phyloP scores from a whole-genome alignment of 2,329 filamentous ascomycete species.

The Fusarium pseudocircinatum region DNA sequence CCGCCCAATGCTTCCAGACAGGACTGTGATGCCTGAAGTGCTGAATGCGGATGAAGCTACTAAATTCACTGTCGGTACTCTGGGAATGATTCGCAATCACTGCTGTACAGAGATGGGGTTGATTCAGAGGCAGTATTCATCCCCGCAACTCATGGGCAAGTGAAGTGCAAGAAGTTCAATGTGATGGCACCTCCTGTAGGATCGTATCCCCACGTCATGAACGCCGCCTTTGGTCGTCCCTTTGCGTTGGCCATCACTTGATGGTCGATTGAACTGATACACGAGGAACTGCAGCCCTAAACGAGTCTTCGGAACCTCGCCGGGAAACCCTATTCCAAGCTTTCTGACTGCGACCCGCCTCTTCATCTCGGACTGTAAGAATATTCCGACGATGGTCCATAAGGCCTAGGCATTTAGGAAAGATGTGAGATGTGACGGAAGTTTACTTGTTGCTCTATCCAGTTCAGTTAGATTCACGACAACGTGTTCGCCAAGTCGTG shows the following conservation, averaged over 20 bases:
- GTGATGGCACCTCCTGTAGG: background rate
- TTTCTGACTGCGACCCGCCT: background rate
- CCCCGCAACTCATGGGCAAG: background rate
- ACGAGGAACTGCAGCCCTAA: background rate
- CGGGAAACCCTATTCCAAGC: accelerated
- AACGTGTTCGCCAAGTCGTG: too few species aligned
- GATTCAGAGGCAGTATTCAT: background rate
- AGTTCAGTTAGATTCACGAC: too few species aligned
- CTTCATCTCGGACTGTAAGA: too few species aligned
- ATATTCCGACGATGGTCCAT: too few species aligned
- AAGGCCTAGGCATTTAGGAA: background rate
- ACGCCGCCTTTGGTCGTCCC: background rate
- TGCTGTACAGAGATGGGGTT: background rate
- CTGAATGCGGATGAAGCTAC: accelerated
- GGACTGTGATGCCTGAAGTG: background rate
- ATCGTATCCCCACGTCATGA: background rate
- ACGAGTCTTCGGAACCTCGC: background rate
- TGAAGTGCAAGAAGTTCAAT: background rate
- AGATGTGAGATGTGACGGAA: background rate
- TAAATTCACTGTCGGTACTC: background rate
- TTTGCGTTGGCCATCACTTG: background rate
- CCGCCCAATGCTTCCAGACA: background rate
- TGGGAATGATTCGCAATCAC: background rate
- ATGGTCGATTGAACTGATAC: background rate
- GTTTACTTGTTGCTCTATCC: background rate